phyloP scores from a whole-genome alignment of 768 basidiomycete genomes.

The Leccinum fibrillosum region DNA sequence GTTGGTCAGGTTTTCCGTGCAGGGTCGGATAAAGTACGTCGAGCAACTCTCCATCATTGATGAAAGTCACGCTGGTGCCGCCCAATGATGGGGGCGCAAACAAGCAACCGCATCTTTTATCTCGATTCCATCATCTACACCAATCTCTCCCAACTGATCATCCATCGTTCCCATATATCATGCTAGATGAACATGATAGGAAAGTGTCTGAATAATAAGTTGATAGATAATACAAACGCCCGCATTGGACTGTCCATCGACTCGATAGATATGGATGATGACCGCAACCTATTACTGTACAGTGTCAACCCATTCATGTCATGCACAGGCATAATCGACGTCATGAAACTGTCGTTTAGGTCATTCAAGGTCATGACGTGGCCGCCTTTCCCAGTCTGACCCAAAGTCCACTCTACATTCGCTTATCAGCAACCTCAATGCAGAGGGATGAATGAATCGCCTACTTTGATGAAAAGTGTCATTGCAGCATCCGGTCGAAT shows the following conservation, averaged over 20 bases:
- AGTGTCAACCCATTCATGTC: not conserved
- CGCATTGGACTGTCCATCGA: not conserved
- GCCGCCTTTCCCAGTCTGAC: constrained; percentile 40
- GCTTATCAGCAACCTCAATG: constrained; percentile 2
- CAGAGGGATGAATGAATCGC: constrained; percentile 16
- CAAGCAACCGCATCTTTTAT: not conserved
- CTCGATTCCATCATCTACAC: not conserved
- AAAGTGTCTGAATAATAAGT: constrained; percentile 9
- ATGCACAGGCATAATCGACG: not conserved
- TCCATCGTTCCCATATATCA: not conserved
- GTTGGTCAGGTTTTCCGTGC: constrained; percentile 3
- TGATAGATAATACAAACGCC: constrained; percentile 11
- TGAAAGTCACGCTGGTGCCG: not conserved
- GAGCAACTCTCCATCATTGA: not conserved
- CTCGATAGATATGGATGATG: not conserved
- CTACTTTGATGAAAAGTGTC: constrained; percentile 65
- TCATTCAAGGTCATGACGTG: constrained; percentile 7
- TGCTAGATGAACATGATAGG: constrained; percentile 5
- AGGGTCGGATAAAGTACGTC: constrained; percentile 13
- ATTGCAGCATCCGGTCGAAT: constrained; percentile 63
- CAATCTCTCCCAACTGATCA: not conserved
- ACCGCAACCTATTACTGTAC: not conserved
- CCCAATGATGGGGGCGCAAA: not conserved
- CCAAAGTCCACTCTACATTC: constrained; percentile 54
- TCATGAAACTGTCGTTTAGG: not conserved